Evolutionary conservation across 1,139 yeast genomes (phyloP).

Genomic region (Zygosaccharomyces pseudobailii): DNA sequence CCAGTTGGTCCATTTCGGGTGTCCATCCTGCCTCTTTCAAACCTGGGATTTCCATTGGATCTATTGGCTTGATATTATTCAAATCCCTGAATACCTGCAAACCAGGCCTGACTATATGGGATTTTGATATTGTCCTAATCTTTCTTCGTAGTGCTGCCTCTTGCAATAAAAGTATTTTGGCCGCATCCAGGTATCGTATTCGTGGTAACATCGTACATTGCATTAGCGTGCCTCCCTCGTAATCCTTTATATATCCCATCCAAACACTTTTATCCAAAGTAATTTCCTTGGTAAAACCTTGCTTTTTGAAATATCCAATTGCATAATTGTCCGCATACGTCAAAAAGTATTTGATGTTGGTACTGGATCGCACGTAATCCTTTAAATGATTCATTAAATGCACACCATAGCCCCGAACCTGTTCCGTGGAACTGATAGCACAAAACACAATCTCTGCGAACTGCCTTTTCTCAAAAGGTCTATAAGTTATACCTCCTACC

Average conservation of each 20-base stretch:
- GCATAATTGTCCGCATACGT: conserved; percentile 99
- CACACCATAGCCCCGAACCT: conserved; percentile 97
- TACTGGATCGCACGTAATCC: conserved; percentile 87
- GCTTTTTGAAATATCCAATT: conserved; percentile 95
- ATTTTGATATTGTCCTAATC: conserved; percentile 70
- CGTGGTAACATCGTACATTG: conserved; percentile 92
- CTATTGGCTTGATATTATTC: conserved; percentile 47
- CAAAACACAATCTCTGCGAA: conserved; percentile 98
- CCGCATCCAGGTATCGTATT: conserved; percentile 82
- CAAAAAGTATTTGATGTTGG: conserved; percentile 79
- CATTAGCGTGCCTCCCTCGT: conserved; percentile 98
- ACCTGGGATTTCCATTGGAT: conserved; percentile 82
- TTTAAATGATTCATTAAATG: conserved; percentile 96
- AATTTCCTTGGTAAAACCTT: conserved; percentile 94
- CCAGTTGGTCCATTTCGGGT: conserved; percentile 95
- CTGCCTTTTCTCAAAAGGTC: conserved; percentile 84
- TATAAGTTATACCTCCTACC: conserved; percentile 94
- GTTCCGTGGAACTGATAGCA: conserved; percentile 96
- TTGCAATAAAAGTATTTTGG: conserved; percentile 77
- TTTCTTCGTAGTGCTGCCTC: conserved; percentile 88
- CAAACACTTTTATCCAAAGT: conserved; percentile 79
- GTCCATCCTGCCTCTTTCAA: conserved; percentile 95
- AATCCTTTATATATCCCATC: conserved; percentile 99
- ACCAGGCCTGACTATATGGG: conserved; percentile 81
- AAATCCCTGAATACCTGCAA: conserved; percentile 62